These are phyloP conservation scores for Salix viminalis DNA, from an alignment of 345 rosid genomes.

Conservation along the genomic window DNA sequence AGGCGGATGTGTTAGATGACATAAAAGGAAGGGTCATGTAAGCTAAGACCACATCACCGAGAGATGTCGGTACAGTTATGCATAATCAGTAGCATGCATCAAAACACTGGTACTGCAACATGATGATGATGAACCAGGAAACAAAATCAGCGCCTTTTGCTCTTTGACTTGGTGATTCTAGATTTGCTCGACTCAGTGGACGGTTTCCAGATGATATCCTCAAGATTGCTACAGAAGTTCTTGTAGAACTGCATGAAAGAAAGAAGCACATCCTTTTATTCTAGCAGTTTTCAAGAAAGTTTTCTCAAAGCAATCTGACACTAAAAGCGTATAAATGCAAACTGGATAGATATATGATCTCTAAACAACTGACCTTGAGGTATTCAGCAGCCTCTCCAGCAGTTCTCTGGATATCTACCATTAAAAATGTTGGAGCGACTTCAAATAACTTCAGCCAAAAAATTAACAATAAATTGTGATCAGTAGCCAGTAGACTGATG, in stretches of 20 bases:
- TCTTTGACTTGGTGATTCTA: constrained; percentile 53
- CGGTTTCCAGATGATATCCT: constrained; percentile 91
- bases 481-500: background rate
- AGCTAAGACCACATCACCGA: background rate
- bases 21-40: no score
- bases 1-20: no score
- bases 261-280: background rate
- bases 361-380: constrained; percentile 56
- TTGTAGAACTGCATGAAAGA: constrained; percentile 69
- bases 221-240: constrained; percentile 77
- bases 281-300: background rate
- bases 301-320: background rate
- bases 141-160: constrained; percentile 51
- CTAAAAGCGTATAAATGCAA: background rate
- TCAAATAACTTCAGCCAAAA: constrained; percentile 60
- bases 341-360: no score
- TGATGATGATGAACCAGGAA: background rate
- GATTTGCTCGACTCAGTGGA: constrained; percentile 53
- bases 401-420: constrained; percentile 85
- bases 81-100: background rate
- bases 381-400: constrained; percentile 62
- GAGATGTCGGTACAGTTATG: background rate
- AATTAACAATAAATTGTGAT: background rate
- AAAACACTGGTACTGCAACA: background rate
- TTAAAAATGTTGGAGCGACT: constrained; percentile 78